Evolutionary conservation across 139 green algal species (phyloP), one percentile per base, ranked within the genome.

Genomic region (Haematococcus lacustris): DNA sequence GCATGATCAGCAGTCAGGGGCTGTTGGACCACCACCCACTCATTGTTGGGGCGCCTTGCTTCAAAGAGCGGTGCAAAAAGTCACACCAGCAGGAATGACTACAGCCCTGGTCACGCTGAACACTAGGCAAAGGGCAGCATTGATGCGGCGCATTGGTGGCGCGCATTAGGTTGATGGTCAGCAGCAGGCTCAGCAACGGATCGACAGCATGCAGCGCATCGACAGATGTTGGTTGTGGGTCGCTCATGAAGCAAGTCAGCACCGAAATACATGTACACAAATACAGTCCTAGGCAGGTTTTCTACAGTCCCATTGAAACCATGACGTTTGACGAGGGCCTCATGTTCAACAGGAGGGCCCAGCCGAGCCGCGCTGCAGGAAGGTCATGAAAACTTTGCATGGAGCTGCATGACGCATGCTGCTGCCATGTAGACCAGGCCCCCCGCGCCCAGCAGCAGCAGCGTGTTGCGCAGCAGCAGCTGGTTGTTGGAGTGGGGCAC

Each of bases 401-500:
- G n/a, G n/a, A n/a, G n/a, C n/a, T n/a, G n/a, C n/a, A n/a, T n/a
- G n/a, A n/a, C n/a, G n/a, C n/a, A n/a, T n/a, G n/a, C n/a, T n/a
- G n/a, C n/a, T n/a, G n/a, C n/a, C n/a, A n/a, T n/a, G 43, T 71
- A 84, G 25, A 76, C 32, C 66, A 21, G 68, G 5, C 17, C 47
- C 51, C 73, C 68, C 23, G 43, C 39, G 9, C 68, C 72, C 0
- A 1, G 47, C 80, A 91, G 81, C n/a, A 90, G 66, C 23, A 90
- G 57, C 25, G 75, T 53, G 85, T 97, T 97, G 70, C 85, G 82
- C 47, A 82, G 39, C 73, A 96, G 82, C 60, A 77, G 35, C 1
- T 69, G 68, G 84, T 95, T 91, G 83, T 97, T 86, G 43, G 91
- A 87, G 75, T 88, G 81, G 0, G 93, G 93, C 21, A 98, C 84